These are phyloP conservation scores for Saccharum spontaneum DNA, from an alignment of 176 grass and related monocot species.

Conservation along the genomic window DNA sequence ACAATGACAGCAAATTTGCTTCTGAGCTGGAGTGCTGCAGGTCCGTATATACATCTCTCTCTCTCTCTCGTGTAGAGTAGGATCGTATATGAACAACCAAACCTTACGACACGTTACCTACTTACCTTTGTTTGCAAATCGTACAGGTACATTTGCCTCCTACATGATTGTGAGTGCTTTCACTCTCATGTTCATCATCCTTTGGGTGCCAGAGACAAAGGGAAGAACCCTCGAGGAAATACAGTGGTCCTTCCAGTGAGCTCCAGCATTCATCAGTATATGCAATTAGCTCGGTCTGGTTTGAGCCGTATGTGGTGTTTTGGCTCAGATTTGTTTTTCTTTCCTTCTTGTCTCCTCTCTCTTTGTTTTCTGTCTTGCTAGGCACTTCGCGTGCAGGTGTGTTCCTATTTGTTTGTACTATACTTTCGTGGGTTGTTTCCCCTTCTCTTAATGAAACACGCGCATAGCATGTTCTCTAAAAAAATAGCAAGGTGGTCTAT, in stretches of 20 bases:
- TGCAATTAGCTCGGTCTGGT: neutral
- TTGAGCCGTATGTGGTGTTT: too few relatives aligned
- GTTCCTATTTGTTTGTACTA: too few relatives aligned
- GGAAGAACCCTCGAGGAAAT: constrained; percentile 96
- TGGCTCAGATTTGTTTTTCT: too few relatives aligned
- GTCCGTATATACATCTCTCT: constrained; percentile 26
- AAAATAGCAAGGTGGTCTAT: too few relatives aligned
- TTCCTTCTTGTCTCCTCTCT: too few relatives aligned
- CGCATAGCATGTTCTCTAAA: too few relatives aligned
- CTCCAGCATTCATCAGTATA: neutral
- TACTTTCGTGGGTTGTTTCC: too few relatives aligned
- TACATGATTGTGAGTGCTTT: constrained; percentile 72
- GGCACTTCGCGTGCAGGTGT: too few relatives aligned
- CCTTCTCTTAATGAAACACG: too few relatives aligned
- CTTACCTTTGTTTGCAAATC: neutral
- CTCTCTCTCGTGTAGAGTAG: neutral
- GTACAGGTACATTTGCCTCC: constrained; percentile 68
- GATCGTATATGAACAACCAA: neutral
- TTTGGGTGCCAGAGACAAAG: constrained; percentile 96
- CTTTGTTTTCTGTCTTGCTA: too few relatives aligned
- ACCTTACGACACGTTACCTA: neutral
- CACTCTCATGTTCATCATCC: constrained; percentile 62
- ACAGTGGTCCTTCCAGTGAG: constrained; percentile 78
- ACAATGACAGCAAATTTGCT: constrained; percentile 93
- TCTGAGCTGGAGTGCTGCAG: constrained; percentile 85